Conservation (phyloP, 495 filamentous ascomycete genomes). For the Penicillium lividum region DNA sequence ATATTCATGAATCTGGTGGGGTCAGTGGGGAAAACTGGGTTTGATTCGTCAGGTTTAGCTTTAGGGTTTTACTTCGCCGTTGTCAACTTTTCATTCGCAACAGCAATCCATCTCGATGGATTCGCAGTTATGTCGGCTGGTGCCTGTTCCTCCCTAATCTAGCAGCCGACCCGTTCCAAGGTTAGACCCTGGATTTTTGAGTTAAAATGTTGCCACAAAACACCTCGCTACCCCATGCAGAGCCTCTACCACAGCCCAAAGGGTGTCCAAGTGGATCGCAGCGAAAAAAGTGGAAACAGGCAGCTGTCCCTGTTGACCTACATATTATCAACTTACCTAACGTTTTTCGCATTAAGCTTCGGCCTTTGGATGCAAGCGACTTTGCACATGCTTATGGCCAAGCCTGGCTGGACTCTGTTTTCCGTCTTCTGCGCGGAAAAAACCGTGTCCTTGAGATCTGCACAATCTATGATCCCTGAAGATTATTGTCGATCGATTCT, state of each 20-base stretch:
- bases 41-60: conserved; percentile 25
- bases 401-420: background rate
- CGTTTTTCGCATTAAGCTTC: conserved; percentile 4
- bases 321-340: conserved; percentile 1
- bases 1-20: background rate
- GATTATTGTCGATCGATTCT: conserved; percentile 6
- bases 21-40: background rate
- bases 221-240: conserved; percentile 14
- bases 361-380: conserved; percentile 4
- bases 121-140: conserved; percentile 10
- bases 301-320: conserved; percentile 1
- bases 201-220: background rate
- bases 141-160: conserved; percentile 32
- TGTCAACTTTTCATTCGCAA: conserved; percentile 10
- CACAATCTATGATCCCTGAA: conserved; percentile 11
- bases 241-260: conserved; percentile 4
- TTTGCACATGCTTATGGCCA: conserved; percentile 4
- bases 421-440: background rate
- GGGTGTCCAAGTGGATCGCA: conserved; percentile 15
- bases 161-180: conserved; percentile 16
- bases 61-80: conserved; percentile 20
- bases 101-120: conserved; percentile 1
- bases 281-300: conserved; percentile 2
- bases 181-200: conserved; percentile 8
- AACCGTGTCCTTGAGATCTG: background rate